Evolutionary conservation across 1,139 yeast species (phyloP), one percentile per base, ranked within the genome.

Genomic region (Suhomyces atakaporum): DNA sequence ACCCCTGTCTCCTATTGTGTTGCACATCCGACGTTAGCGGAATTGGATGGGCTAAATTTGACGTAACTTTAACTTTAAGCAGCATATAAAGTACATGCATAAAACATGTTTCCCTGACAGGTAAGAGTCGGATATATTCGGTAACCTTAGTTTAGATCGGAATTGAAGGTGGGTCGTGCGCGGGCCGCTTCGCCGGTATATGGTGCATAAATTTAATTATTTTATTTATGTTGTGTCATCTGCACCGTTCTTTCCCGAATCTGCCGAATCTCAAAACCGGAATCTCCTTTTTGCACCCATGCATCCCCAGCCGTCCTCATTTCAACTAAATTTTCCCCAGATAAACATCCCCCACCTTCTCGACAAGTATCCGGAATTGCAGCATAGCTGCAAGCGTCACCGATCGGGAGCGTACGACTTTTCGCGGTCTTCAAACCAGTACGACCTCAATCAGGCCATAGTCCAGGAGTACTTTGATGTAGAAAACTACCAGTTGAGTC

Each of bases 371-470:
- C 44, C 48, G 7, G 28, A 29, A 5, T 30, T 47, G 18, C 36
- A 36, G 16, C 26, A 19, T 5, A 30, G 25, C 23, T 25, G 33
- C 29, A 25, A 27, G 23, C 22, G 25, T 3, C 26, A 29, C 14
- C 21, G 18, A 16, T 11, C 27, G 10, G n/a, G 9, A 5, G 27
- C 22, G 3, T 26, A 27, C 14, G 32, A 36, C 20, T 49, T 49
- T 27, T 27, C 43, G 7, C 29, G 18, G 9, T 36, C 54, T 2
- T 41, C 32, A 16, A 36, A 39, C 31, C 58, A 52, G 31, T 53
- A 46, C 38, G 46, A 42, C 12, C 33, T 53, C 8, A 46, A 50
- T 7, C 58, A 55, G 30, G 33, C 33, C 8, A 45, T 49, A 7
- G 35, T 55, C 4, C 32, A 36, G 20, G 43, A 50, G 9, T 45